Base-by-base conservation (phyloP, 495 filamentous ascomycete genomes). In the Penicillium egyptiacum region DNA sequence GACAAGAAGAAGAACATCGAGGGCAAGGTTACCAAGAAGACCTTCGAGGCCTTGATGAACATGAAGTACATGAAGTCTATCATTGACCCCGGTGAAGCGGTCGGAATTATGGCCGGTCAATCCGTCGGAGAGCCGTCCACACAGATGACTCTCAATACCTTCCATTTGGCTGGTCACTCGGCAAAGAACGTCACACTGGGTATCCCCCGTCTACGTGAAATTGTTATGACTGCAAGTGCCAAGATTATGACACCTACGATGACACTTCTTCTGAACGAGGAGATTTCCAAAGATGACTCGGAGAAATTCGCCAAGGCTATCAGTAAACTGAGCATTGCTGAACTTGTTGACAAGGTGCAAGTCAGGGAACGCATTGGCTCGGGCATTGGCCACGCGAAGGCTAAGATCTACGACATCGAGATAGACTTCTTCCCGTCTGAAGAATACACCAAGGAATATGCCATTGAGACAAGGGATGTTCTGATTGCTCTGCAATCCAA, bases 101-200 rank as follows among this genome's bases (percentile, higher is more conserved):
- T 99, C 22, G 94, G 94, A 50, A 92, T 99, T 61, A 89, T 98
- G 40, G 94, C 94, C 45, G 92, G 92, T 40, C 94, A 99, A 75
- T 96, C 92, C 35, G 85, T 99, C 47, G 94, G 94, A 64, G 95
- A 98, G 70, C 94, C 95, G 9, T 96, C 91, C 16, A 99, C 94
- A 12, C 94, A 99, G 72, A 98, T 99, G 95, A 99, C 94, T n/a
- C 75, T 98, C 50, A 98, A 98, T 69, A 98, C 94, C 25, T 98
- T 98, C 85, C 94, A 99, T 83, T 90, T 99, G 82, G 94, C 94
- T 66, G 94, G 94, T 69, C 95, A 98, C 80, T 89, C 92, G 22
- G 87, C 95, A 19, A 97, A 96, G 82, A 99, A 99, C 81, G 94
- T 99, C 65, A 99, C 94, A 4, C 83, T 98, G 22, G 94, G 94